phyloP scores from a whole-genome alignment of 208 protist species.

The Strigomonas galati region DNA sequence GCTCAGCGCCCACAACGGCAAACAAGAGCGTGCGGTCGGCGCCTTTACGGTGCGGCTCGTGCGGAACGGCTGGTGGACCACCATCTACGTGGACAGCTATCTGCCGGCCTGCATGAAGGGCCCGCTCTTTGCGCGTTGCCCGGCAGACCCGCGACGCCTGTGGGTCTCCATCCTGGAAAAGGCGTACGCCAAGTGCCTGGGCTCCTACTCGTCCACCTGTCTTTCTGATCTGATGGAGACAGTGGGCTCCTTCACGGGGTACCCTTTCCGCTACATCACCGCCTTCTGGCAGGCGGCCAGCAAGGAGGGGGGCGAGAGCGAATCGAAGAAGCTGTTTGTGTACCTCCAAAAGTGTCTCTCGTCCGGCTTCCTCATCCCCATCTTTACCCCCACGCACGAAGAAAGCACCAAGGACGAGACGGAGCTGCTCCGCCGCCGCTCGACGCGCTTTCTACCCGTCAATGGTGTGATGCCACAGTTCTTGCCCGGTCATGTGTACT shows the following conservation, averaged over 20 bases:
- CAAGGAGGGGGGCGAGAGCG: conserved; percentile 1
- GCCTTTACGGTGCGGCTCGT: conserved; percentile 68
- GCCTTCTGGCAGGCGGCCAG: conserved; percentile 18
- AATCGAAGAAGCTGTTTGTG: conserved; percentile 21
- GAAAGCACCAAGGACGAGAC: conserved; percentile 17
- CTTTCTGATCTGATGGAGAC: conserved; percentile 53
- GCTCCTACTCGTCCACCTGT: conserved; percentile 74
- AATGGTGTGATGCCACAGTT: conserved; percentile 34
- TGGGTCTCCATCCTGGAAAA: conserved; percentile 87
- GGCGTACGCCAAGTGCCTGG: conserved; percentile 84
- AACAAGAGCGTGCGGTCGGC: conserved; percentile 43
- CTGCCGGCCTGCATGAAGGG: conserved; percentile 42
- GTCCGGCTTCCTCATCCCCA: conserved; percentile 26
- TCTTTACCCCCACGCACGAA: conserved; percentile 26
- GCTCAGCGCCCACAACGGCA: conserved; percentile 23
- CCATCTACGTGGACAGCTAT: conserved; percentile 73
- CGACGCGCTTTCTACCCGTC: conserved; percentile 23
- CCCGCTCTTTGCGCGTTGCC: conserved; percentile 43
- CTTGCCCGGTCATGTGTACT: conserved; percentile 68
- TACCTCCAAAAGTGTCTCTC: conserved; percentile 27
- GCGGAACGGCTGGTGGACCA: conserved; percentile 79
- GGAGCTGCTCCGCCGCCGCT: conserved; percentile 20
- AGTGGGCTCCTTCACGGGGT: conserved; percentile 59
- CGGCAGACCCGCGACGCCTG: conserved; percentile 60
- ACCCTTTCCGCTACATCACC: conserved; percentile 37